These are phyloP conservation scores for Venturia effusa DNA, from an alignment of 2,329 filamentous ascomycete genomes.

Conservation along the genomic window DNA sequence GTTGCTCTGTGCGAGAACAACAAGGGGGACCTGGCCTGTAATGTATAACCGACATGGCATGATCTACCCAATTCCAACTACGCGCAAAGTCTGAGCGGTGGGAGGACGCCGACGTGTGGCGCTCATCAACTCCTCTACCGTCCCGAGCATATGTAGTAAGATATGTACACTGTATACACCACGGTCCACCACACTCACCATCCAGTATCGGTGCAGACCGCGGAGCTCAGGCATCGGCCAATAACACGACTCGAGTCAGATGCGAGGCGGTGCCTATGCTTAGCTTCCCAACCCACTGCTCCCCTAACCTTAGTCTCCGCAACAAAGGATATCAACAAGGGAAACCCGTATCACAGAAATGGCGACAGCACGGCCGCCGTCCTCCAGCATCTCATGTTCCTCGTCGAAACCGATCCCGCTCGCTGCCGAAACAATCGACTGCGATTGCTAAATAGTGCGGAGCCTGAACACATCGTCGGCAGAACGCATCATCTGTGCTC, in stretches of 20 bases:
- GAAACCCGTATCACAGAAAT: neutral
- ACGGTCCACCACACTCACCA: no score
- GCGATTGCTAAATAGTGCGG: neutral
- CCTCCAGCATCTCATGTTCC: neutral
- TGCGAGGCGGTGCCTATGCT: neutral
- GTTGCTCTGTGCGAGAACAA: no score
- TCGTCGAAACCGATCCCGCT: neutral
- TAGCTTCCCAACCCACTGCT: neutral
- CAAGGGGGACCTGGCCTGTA: neutral
- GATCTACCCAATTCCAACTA: neutral
- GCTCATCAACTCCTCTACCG: no score
- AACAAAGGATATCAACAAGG: neutral
- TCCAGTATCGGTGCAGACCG: neutral
- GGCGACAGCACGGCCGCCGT: neutral
- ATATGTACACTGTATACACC: no score
- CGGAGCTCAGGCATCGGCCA: neutral
- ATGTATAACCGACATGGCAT: neutral
- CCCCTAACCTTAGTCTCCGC: neutral
- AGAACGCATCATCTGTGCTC: neutral
- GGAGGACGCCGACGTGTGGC: no score
- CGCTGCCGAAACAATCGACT: neutral
- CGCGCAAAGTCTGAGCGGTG: no score
- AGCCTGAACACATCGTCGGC: neutral
- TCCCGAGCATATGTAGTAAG: no score
- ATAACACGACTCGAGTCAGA: neutral